A percentile compares a stretch with the other conserved stretches of the same genome.
These are phyloP conservation scores for Naganishia vaughanmartiniae DNA, from an alignment of 768 basidiomycete species.

Conservation along the genomic window DNA sequence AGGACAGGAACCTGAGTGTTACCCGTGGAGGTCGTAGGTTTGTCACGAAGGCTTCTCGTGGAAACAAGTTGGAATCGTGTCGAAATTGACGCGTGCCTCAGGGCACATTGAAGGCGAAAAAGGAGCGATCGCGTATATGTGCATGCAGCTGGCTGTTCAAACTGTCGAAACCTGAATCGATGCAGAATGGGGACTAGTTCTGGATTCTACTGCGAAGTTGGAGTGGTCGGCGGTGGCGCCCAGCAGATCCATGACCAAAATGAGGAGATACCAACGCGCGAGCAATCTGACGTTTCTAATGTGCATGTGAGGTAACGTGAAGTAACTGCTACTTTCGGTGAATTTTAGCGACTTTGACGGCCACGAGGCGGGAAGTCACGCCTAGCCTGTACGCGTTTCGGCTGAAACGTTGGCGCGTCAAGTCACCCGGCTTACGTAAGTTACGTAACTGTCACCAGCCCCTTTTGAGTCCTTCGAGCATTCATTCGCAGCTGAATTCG, in stretches of 20 bases:
- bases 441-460: no score
- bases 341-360: not conserved
- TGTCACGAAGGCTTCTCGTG: not conserved
- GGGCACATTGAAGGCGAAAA: conserved; percentile 18
- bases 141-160: no score
- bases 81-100: conserved; percentile 1
- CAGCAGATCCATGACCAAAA: not conserved
- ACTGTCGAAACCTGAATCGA: not conserved
- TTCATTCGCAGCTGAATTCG: no score
- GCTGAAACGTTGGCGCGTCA: not conserved
- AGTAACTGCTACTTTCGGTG: not conserved
- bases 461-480: no score
- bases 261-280: not conserved
- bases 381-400: not conserved
- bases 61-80: conserved; percentile 1
- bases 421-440: not conserved
- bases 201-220: not conserved
- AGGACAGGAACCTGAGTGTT: not conserved
- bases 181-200: not conserved
- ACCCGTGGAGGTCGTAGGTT: not conserved
- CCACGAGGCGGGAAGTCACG: not conserved
- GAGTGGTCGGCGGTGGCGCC: not conserved
- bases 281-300: not conserved
- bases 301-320: no score
- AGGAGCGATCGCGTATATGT: conserved; percentile 11